Base-by-base conservation (phyloP, 805 yeast species). In the Starmerella vitae region DNA sequence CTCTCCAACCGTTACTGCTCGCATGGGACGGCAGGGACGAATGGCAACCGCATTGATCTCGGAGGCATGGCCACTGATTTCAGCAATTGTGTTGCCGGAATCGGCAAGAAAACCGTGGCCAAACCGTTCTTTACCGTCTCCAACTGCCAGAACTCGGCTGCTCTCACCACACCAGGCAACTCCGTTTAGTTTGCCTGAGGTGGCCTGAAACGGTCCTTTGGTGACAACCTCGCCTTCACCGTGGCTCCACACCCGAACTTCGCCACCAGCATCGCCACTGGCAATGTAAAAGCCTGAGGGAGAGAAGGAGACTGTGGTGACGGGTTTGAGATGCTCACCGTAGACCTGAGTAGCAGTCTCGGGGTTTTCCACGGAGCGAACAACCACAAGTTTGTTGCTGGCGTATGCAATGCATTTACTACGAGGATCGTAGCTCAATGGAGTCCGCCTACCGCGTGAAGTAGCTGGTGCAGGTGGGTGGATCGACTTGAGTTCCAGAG, bases 21-120 rank as follows among this genome's bases (percentile, higher is more conserved):
- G 67, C 64, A 80, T 83, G 8, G 98, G 98, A 59, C 98, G 73
- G 46, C 70, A 72, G 17, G 86, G 84, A 54, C 79, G 78, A 48
- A 88, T 78, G 41, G 79, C 74, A 17, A 85, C 94, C 0, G 91
- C 83, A 54, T 81, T 84, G 54, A 88, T 74, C 34, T 71, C 73
- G 20, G 83, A 76, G 14, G 88, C 70, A 57, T 91, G 98, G 19
- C 98, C 98, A 35, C 85, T 76, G 51, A 88, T 78, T 56, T 91
- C 97, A 39, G 98, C 99, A 32, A 91, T 76, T n/a, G 95, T 74
- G 60, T 91, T 91, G 44, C 98, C 98, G 1, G 94, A 72, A 55
- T 91, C 99, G 71, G 79, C 80, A 6, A 94, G 74, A 58, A 88
- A 83, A 47, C 93, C 85, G 50, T 80, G 94, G 5, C 97, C 98